These are phyloP conservation scores for Kwoniella europaea DNA, from an alignment of 768 basidiomycete genomes.

Conservation along the genomic window DNA sequence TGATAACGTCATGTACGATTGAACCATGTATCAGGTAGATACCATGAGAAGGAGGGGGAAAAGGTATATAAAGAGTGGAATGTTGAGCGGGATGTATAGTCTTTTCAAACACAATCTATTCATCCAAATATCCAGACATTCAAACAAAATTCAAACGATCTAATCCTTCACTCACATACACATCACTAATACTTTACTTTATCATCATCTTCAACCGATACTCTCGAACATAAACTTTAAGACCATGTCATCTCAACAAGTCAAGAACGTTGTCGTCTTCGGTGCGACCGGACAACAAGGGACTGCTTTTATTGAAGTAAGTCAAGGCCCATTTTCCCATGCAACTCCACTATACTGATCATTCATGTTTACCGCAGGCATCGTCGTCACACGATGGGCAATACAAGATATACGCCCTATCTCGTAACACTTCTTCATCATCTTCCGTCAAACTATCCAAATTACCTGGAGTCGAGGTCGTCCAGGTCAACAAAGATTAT, in stretches of 20 bases:
- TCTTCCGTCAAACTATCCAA: conserved; percentile 23
- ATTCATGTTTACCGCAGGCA: neutral
- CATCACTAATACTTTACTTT: neutral
- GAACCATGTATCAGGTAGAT: neutral
- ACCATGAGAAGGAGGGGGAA: neutral
- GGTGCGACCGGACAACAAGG: conserved; percentile 40
- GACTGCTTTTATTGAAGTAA: conserved; percentile 28
- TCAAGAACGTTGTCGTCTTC: conserved; percentile 35
- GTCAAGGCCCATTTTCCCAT: neutral
- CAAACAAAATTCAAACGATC: neutral
- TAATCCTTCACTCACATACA: neutral
- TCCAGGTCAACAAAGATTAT: conserved; percentile 25
- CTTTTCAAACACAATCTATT: neutral
- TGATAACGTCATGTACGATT: too few relatives aligned
- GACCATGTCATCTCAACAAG: neutral
- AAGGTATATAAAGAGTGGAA: conserved; percentile 13
- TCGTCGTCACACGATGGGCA: conserved; percentile 1
- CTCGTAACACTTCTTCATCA: conserved; percentile 16
- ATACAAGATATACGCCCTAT: conserved; percentile 31
- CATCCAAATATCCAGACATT: neutral
- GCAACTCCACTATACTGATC: neutral
- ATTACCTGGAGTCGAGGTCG: conserved; percentile 31
- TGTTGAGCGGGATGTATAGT: neutral
- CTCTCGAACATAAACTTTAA: neutral
- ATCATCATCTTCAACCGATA: neutral